Evolutionary conservation across 202 grass and related monocot species (phyloP).

Genomic region (Alloteropsis angusta): DNA sequence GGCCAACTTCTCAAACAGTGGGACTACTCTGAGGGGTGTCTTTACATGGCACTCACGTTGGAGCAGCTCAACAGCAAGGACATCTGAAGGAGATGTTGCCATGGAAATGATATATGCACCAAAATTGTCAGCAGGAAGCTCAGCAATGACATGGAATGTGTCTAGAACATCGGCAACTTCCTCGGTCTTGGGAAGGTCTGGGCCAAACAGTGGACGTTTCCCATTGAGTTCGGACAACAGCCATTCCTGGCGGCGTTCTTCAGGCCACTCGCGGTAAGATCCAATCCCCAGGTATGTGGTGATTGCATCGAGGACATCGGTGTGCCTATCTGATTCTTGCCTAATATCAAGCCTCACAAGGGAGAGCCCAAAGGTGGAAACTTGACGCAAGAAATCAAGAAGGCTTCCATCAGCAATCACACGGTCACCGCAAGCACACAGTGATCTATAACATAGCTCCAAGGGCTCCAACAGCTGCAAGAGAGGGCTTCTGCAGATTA

Average conservation of each 20-base stretch:
- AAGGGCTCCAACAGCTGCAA: conserved; percentile 85
- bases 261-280: conserved; percentile 84
- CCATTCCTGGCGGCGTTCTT: conserved; percentile 87
- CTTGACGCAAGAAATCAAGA: conserved; percentile 96
- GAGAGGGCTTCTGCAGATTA: conserved; percentile 13
- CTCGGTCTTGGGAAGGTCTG: conserved; percentile 79
- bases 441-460: conserved; percentile 83
- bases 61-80: conserved; percentile 85
- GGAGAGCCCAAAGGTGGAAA: conserved; percentile 94
- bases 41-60: conserved; percentile 86
- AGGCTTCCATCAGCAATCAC: conserved; percentile 89
- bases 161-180: conserved; percentile 84
- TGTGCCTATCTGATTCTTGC: conserved; percentile 94
- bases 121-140: conserved; percentile 86
- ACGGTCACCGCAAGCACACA: conserved; percentile 78
- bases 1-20: conserved; percentile 86
- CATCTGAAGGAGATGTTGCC: conserved; percentile 92
- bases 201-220: conserved; percentile 75
- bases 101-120: conserved; percentile 96
- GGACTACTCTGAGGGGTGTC: conserved; percentile 81
- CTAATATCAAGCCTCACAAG: conserved; percentile 96
- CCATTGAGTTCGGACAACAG: conserved; percentile 85
- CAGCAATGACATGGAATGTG: conserved; percentile 80
- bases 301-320: conserved; percentile 82
- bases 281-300: conserved; percentile 70